A percentile compares a stretch with the other conserved stretches of the same genome.
Evolutionary conservation across 2,329 filamentous ascomycete genomes (phyloP).

Genomic region (Aureobasidium sp.): DNA sequence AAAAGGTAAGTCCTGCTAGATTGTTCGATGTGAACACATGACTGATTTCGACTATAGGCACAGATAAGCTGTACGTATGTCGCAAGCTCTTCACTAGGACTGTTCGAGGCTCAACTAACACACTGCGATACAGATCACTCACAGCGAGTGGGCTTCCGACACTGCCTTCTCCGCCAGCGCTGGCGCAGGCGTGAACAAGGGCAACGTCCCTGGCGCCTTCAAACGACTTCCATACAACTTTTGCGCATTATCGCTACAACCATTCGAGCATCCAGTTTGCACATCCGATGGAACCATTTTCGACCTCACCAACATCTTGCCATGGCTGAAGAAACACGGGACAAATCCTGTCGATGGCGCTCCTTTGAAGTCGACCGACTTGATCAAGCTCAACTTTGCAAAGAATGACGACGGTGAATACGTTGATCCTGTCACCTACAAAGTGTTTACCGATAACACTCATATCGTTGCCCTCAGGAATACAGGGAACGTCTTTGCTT

Average conservation of each 20-base stretch:
- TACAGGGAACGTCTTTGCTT: slow-evolving; percentile 92
- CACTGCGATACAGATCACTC: slow-evolving; percentile 61
- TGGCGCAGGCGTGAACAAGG: slow-evolving; percentile 56
- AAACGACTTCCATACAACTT: slow-evolving; percentile 94
- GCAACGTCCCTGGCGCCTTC: slow-evolving; percentile 58
- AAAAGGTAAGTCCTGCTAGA: slow-evolving; percentile 18
- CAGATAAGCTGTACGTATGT: slow-evolving; percentile 36
- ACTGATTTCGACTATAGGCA: slow-evolving; percentile 20
- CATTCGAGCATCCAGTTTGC: slow-evolving; percentile 91
- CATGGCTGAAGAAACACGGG: slow-evolving; percentile 88
- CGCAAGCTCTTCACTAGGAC: slow-evolving; percentile 4
- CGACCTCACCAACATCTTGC: slow-evolving; percentile 86
- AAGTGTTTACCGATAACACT: slow-evolving; percentile 96
- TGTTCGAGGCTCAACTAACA: neutral
- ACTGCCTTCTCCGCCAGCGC: slow-evolving; percentile 82
- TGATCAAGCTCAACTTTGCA: slow-evolving; percentile 85
- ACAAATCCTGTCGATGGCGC: slow-evolving; percentile 86
- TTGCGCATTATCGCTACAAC: slow-evolving; percentile 91
- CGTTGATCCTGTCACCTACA: slow-evolving; percentile 94
- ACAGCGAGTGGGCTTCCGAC: slow-evolving; percentile 92
- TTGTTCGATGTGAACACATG: neutral
- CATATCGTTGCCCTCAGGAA: slow-evolving; percentile 83
- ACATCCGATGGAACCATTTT: slow-evolving; percentile 83
- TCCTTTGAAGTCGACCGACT: slow-evolving; percentile 69
- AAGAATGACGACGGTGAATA: slow-evolving; percentile 89